phyloP scores from a whole-genome alignment of 345 rosid genomes.

The Aegle marmelos region DNA sequence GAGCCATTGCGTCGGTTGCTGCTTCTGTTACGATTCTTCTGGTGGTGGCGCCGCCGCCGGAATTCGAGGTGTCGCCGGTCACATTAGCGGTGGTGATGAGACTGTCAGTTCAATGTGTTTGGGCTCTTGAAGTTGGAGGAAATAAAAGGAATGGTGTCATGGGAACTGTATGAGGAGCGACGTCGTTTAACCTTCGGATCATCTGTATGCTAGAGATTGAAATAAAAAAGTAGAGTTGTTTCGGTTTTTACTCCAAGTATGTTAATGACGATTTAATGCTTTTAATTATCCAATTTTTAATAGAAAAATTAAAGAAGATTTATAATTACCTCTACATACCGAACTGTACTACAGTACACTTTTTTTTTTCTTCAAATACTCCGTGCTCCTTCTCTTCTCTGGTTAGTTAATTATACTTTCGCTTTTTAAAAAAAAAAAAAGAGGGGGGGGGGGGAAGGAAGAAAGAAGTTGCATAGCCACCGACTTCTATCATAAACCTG shows the following conservation, averaged over 20 bases:
- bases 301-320: no score
- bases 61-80: conserved; percentile 22
- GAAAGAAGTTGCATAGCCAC: background rate
- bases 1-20: conserved; percentile 39
- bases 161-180: background rate
- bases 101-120: background rate
- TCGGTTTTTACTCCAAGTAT: conserved; percentile 17
- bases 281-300: no score
- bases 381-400: background rate
- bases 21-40: background rate
- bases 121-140: background rate
- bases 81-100: conserved; percentile 20
- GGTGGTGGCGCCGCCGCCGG: conserved; percentile 29
- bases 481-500: background rate
- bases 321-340: no score
- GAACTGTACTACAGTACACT: no score
- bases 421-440: no score
- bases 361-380: background rate
- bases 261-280: background rate
- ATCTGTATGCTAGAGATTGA: background rate
- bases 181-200: background rate
- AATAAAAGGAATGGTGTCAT: background rate
- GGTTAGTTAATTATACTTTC: no score
- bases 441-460: no score
- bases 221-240: background rate